Evolutionary conservation across 108 stramenopile species (phyloP), one percentile per base, ranked within the genome.

Genomic region (Nitzschia sp.): DNA sequence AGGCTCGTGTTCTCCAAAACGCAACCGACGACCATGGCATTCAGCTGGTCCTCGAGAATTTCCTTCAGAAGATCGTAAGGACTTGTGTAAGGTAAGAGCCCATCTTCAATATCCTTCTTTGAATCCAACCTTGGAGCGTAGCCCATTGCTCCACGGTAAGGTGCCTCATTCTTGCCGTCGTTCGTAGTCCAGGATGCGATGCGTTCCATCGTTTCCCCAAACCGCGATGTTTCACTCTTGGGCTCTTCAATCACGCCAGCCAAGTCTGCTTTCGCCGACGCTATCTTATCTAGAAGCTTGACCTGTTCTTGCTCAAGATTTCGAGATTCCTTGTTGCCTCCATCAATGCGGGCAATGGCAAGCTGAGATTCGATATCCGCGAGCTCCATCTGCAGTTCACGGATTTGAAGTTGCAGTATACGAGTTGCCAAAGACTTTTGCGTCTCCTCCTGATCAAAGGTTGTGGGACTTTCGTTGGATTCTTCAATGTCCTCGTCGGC

Each of bases 91-190:
- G 72, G 77, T 48, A 81, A 0, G 45, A 38, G 2, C 54, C 61
- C 34, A 53, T 32, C 46, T 48, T 62, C 57, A 51, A 79, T 58
- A 62, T 85, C 82, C 21, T 79, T 54, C 25, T 63, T 70, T 21
- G 73, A 57, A 38, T 85, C 84, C 1, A 85, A 48, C 26, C 66
- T 72, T 17, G 93, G 82, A 34, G 80, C 79, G 56, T 91, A 94
- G 13, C 93, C 93, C 61, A 79, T 90, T 25, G 90, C 93, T 55
- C 93, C 93, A 47, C 87, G 88, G 66, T 91, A 91, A 1, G 91
- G 91, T 38, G 93, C 75, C 13, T 59, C 66, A 51, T 77, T 83
- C 21, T 64, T 59, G 26, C 69, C 65, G 34, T 76, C 15, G n/a
- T 72, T 36, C 24, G 67, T 64, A 1, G 74, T 45, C 55, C 47